Evolutionary conservation across 75 land plant genomes (phyloP), one percentile per base, ranked within the genome.

Genomic region (Pinus tabuliformis): DNA sequence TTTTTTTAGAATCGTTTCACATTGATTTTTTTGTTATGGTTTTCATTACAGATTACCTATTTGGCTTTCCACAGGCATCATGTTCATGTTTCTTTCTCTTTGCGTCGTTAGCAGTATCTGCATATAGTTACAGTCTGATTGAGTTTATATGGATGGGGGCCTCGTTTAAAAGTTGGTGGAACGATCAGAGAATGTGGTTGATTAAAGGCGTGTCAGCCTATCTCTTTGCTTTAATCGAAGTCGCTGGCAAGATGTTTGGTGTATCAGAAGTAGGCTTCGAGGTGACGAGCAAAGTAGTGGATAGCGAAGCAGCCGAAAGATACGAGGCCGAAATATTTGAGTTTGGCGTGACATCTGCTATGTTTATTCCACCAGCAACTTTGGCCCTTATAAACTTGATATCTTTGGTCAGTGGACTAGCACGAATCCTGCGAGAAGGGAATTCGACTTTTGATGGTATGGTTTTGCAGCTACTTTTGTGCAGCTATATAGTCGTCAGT

Each of bases 141-240:
- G 79, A 78, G 59, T 45, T 70, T n/a, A 5, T 78, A 3, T 18
- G 6, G 20, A 73, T 52, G 4, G 72, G 72, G 45, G 73, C 63
- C 37, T 70, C 79, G 13, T 14, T 78, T 13, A 78, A 54, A 52
- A 78, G 58, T 37, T 78, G 80, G 80, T 78, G 75, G 75, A 78
- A 78, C 56, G 75, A 72, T n/a, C 59, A 60, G 5, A 33, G 80
- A 12, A 72, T 78, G 80, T 78, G 80, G 80, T 72, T 78, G 80
- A 59, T 78, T 56, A 72, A 61, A 22, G 75, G 80, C 26, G 13
- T 57, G n/a, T 72, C 75, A 1, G 72, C 80, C 13, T 72, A 72
- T 30, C 75, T 58, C 30, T 72, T 78, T 56, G 59, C 63, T 3
- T 49, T 72, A 7, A 72, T 72, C 20, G 63, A 59, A 20, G 62